These are phyloP conservation scores for Ophiostoma tasmaniense DNA, from an alignment of 2,329 filamentous ascomycete genomes.

Conservation along the genomic window DNA sequence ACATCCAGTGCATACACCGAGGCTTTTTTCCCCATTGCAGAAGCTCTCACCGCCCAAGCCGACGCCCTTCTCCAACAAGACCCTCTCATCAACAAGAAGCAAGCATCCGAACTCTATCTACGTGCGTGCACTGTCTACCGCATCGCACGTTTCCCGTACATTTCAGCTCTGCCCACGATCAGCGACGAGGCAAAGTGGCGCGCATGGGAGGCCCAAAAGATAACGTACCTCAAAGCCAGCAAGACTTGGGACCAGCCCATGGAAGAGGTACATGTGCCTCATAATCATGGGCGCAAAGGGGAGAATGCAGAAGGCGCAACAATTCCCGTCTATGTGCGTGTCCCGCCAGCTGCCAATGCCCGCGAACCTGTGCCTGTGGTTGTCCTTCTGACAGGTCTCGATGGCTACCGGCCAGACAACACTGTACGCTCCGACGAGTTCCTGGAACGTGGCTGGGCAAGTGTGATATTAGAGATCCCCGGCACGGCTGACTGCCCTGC, in stretches of 20 bases:
- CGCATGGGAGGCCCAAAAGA: slow-evolving; percentile 59
- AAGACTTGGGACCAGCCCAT: slow-evolving; percentile 49
- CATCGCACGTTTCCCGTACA: slow-evolving; percentile 61
- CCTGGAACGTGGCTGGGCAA: slow-evolving; percentile 53
- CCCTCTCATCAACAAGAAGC: slow-evolving; percentile 30
- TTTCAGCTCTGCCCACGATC: slow-evolving; percentile 32
- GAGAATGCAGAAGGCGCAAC: slow-evolving; percentile 38
- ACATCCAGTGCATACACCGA: slow-evolving; percentile 57
- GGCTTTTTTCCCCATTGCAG: slow-evolving; percentile 53
- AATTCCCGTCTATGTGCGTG: slow-evolving; percentile 58
- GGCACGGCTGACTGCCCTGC: slow-evolving; percentile 61
- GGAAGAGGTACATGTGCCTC: slow-evolving; percentile 52
- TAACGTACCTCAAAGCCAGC: slow-evolving; percentile 50
- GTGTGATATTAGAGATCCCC: slow-evolving; percentile 55
- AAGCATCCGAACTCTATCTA: slow-evolving; percentile 56
- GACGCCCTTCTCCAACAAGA: slow-evolving; percentile 25
- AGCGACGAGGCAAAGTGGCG: slow-evolving; percentile 44
- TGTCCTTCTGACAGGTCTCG: slow-evolving; percentile 52
- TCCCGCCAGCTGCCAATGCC: slow-evolving; percentile 40
- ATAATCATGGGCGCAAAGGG: slow-evolving; percentile 34
- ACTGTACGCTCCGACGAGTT: slow-evolving; percentile 54
- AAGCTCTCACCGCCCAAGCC: slow-evolving; percentile 45
- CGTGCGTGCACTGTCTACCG: slow-evolving; percentile 65
- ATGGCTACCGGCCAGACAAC: slow-evolving; percentile 57
- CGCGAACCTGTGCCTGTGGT: slow-evolving; percentile 36